Evolutionary conservation across 2,329 filamentous ascomycete genomes (phyloP).

Genomic region (Tolypocladium ophioglossoides): DNA sequence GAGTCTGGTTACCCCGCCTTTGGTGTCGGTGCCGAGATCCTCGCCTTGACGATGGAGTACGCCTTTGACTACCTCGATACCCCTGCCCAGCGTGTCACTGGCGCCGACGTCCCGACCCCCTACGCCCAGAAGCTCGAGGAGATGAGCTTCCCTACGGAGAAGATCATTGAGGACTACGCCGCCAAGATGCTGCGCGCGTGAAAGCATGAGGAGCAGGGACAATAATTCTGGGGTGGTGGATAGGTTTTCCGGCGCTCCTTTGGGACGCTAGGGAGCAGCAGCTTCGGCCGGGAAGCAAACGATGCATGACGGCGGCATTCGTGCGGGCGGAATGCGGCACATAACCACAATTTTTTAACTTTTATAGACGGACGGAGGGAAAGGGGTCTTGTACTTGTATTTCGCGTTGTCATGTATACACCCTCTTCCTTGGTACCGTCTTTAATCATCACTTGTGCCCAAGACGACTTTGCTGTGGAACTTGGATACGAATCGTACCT

Average conservation of each 20-base stretch:
- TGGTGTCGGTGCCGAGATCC: constrained; percentile 84
- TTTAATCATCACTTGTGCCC: constrained; percentile 3
- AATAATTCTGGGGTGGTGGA: neutral
- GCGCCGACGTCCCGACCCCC: constrained; percentile 93
- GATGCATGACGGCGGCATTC: constrained; percentile 5
- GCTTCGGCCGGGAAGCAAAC: constrained; percentile 3
- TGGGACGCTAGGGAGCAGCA: neutral
- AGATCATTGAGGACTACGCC: constrained; percentile 76
- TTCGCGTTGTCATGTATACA: constrained; percentile 27
- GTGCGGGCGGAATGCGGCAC: constrained; percentile 8
- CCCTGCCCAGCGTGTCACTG: constrained; percentile 86
- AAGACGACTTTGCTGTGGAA: neutral
- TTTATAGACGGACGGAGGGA: constrained; percentile 24
- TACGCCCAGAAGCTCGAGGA: constrained; percentile 90
- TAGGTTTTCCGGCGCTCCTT: constrained; percentile 1
- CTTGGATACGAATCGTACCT: too few species aligned
- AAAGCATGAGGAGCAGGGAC: constrained; percentile 6
- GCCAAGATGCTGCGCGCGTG: constrained; percentile 81
- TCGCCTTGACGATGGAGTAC: constrained; percentile 94
- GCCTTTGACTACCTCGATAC: constrained; percentile 96
- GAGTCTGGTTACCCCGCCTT: constrained; percentile 96
- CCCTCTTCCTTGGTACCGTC: constrained; percentile 15
- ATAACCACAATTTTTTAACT: constrained; percentile 12
- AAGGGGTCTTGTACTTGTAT: constrained; percentile 31
- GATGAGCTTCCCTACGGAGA: constrained; percentile 87